These are phyloP conservation scores for Colletotrichum acutatum DNA, from an alignment of 2,329 filamentous ascomycete species.

Conservation along the genomic window DNA sequence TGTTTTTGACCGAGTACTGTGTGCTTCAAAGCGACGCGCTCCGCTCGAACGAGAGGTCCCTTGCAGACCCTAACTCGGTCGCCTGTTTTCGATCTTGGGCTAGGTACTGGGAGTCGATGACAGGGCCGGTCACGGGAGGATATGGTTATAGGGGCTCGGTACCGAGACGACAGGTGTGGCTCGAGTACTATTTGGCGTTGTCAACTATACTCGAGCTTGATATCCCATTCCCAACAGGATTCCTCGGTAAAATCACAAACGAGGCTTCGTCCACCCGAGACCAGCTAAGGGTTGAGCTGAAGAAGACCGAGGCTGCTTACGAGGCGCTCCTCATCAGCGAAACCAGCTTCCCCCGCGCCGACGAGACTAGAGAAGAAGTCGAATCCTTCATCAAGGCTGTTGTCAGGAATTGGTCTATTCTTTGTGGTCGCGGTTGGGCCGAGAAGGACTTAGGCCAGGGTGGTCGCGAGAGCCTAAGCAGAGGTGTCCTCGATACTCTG, in stretches of 20 bases:
- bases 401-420: conserved; percentile 84
- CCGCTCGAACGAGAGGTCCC: conserved; percentile 60
- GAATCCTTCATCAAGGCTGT: conserved; percentile 85
- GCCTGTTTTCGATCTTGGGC: conserved; percentile 75
- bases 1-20: conserved; percentile 80
- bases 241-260: conserved; percentile 49
- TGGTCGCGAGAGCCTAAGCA: conserved; percentile 79
- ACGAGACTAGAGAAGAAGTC: conserved; percentile 80
- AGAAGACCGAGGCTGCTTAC: conserved; percentile 81
- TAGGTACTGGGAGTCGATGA: conserved; percentile 71
- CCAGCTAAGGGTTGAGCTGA: conserved; percentile 80
- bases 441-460: conserved; percentile 85
- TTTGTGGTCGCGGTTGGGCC: conserved; percentile 83
- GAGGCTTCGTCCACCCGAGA: conserved; percentile 65
- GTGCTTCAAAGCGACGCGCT: conserved; percentile 73
- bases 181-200: conserved; percentile 83
- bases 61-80: conserved; percentile 64
- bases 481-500: conserved; percentile 84
- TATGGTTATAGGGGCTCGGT: conserved; percentile 69
- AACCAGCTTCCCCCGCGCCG: conserved; percentile 85
- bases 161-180: conserved; percentile 79
- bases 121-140: conserved; percentile 61
- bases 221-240: conserved; percentile 67
- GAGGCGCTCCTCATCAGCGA: conserved; percentile 82
- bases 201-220: conserved; percentile 79